Base-by-base conservation (phyloP, 129 eudicot genomes). In the Saposhnikovia divaricata region DNA sequence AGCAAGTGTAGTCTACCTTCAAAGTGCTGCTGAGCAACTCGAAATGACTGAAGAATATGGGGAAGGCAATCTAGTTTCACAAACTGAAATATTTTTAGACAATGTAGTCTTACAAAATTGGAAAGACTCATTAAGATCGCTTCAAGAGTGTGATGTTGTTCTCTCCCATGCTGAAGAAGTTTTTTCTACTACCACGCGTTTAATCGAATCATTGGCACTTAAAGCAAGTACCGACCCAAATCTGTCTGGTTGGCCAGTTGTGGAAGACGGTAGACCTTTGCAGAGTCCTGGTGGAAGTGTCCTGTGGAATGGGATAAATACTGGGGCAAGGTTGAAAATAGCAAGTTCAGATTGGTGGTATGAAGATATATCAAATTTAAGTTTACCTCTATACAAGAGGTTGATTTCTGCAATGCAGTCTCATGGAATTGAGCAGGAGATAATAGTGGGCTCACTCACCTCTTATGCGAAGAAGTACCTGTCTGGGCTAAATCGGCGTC, bases 291-390 rank as follows among this genome's bases (percentile, higher is more conserved):
- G 97, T 14, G 99, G 97, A 11, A 92, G 92, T 78, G 89, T 95
- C 73, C 77, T 95, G 77, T 95, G 99, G 99, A 95, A 95, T 48
- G 99, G 99, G 39, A 92, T 95, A 37, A 92, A 96, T 88, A 95
- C 99, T 0, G 98, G 98, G 48, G 96, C 98, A 43, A 84, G 92
- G 72, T 93, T 90, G 2, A 90, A 89, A 82, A 84, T 83, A 40
- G 81, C 87, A 78, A 89, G 90, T 73, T 84, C 96, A 2, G 99
- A 95, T 89, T 95, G 99, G 99, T 95, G 99, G 99, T 95, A 89
- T 55, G 93, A 95, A 19, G 99, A 95, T 70, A 90, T 87, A n/a
- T 89, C 96, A 27, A 87, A 89, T 77, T 79, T 95, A 55, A 84
- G 91, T 78, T 84, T 95, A 45, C 87, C 91, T 69, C 87, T 95